A percentile compares a stretch with the other conserved stretches of the same genome.
Conservation (phyloP, 208 protist genomes). For the Crithidia brevicula region DNA sequence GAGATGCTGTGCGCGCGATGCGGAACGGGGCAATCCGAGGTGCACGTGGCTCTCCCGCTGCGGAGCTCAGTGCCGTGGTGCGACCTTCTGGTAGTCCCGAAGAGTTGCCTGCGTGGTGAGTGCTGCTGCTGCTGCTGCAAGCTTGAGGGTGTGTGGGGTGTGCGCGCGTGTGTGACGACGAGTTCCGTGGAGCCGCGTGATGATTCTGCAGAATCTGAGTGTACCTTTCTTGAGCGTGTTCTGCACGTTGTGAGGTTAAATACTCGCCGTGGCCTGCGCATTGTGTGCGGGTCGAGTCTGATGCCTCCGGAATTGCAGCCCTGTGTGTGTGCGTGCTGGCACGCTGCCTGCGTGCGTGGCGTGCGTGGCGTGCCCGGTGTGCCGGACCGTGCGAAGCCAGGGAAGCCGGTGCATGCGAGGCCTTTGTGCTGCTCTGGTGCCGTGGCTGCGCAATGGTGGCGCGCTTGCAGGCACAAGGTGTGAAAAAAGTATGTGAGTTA, state of each 20-base stretch:
- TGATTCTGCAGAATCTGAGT: slow-evolving; percentile 34
- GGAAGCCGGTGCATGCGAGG: slow-evolving; percentile 42
- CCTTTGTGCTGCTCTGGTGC: slow-evolving; percentile 43
- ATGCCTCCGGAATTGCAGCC: neutral
- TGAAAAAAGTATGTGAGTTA: no score
- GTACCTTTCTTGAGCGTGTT: slow-evolving; percentile 33
- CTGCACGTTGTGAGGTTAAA: slow-evolving; percentile 18
- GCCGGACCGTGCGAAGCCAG: slow-evolving; percentile 26
- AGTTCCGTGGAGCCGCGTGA: slow-evolving; percentile 8
- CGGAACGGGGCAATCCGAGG: slow-evolving; percentile 68
- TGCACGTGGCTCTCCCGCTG: slow-evolving; percentile 31
- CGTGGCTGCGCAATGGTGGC: slow-evolving; percentile 41
- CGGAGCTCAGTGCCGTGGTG: slow-evolving; percentile 31
- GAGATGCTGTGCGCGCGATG: slow-evolving; percentile 23
- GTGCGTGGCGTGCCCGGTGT: neutral
- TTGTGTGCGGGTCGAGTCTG: slow-evolving; percentile 16
- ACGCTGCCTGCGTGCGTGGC: neutral
- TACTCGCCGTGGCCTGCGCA: slow-evolving; percentile 20
- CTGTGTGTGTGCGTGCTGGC: neutral
- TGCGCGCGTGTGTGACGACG: neutral
- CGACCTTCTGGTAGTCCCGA: slow-evolving; percentile 68
- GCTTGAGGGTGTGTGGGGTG: neutral
- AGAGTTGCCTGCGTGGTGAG: slow-evolving; percentile 26
- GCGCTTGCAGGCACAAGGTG: neutral
- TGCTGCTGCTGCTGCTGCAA: neutral